Percentiles rank a stretch among this genome's conserved stretches.
These are phyloP conservation scores for Citrus australasica DNA, from an alignment of 345 rosid genomes.

Conservation along the genomic window DNA sequence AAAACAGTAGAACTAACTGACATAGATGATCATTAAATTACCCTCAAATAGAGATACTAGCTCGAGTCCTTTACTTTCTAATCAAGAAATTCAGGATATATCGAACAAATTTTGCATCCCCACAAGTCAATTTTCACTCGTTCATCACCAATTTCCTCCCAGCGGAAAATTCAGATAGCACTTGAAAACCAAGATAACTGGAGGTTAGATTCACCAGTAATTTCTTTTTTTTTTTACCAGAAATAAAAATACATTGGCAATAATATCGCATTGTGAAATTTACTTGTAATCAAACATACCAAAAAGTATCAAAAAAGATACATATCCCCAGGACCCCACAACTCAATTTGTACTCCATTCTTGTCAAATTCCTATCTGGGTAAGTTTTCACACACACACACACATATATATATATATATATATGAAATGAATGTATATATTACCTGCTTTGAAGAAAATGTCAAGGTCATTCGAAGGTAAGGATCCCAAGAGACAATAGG, in stretches of 20 bases:
- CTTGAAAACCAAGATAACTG: background rate
- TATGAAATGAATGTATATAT: too few species aligned
- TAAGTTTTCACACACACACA: too few species aligned
- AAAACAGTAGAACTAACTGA: background rate
- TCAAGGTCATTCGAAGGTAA: too few species aligned
- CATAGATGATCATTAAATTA: background rate
- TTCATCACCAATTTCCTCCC: background rate
- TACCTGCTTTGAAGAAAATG: too few species aligned
- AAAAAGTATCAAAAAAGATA: conserved; percentile 32
- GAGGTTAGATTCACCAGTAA: background rate
- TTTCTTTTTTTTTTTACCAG: background rate
- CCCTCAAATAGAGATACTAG: background rate
- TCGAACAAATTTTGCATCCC: background rate
- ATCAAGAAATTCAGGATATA: background rate
- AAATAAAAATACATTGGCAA: background rate
- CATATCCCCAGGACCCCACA: conserved; percentile 50
- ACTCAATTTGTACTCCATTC: conserved; percentile 1
- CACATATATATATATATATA: too few species aligned
- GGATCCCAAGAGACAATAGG: too few species aligned
- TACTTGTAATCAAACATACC: background rate
- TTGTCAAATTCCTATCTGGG: too few species aligned
- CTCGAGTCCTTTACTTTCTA: too few species aligned
- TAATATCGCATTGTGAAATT: background rate
- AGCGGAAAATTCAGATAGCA: background rate
- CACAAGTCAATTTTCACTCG: background rate